Conservation (phyloP, 495 filamentous ascomycete genomes). For the Aspergillus leporis region DNA sequence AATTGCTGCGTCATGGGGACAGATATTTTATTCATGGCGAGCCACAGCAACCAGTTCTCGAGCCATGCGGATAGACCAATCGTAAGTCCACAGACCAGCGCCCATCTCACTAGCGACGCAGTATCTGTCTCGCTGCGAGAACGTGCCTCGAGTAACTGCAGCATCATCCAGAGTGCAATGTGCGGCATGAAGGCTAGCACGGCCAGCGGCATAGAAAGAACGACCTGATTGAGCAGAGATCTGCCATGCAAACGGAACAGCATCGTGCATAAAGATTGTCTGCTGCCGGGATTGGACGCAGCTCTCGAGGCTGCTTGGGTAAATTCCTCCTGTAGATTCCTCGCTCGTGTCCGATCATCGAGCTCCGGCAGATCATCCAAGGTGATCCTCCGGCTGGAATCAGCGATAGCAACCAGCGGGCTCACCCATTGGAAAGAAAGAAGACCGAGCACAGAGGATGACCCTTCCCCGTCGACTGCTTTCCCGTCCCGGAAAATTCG, state of each 20-base stretch:
- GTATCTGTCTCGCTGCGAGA: neutral
- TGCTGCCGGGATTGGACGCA: neutral
- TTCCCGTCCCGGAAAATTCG: constrained; percentile 52
- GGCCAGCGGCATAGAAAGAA: constrained; percentile 46
- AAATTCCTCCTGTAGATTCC: constrained; percentile 38
- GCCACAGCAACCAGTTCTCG: constrained; percentile 13
- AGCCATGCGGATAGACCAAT: constrained; percentile 9
- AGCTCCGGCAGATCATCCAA: constrained; percentile 52
- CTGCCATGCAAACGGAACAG: neutral
- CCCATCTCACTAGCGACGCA: neutral
- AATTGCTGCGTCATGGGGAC: constrained; percentile 10
- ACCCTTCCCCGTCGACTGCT: constrained; percentile 57
- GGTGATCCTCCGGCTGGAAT: constrained; percentile 53
- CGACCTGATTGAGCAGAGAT: constrained; percentile 33
- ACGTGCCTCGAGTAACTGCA: neutral
- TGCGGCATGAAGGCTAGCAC: constrained; percentile 9
- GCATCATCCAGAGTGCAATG: neutral
- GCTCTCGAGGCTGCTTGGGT: constrained; percentile 27
- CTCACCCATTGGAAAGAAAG: constrained; percentile 60
- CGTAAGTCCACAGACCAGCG: neutral
- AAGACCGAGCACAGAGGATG: constrained; percentile 53
- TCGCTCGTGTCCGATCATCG: constrained; percentile 2
- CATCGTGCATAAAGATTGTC: neutral
- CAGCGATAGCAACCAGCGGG: constrained; percentile 47
- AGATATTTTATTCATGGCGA: constrained; percentile 3